Base-by-base conservation (phyloP, 495 filamentous ascomycete genomes). In the Tuber microsphaerosporum region DNA sequence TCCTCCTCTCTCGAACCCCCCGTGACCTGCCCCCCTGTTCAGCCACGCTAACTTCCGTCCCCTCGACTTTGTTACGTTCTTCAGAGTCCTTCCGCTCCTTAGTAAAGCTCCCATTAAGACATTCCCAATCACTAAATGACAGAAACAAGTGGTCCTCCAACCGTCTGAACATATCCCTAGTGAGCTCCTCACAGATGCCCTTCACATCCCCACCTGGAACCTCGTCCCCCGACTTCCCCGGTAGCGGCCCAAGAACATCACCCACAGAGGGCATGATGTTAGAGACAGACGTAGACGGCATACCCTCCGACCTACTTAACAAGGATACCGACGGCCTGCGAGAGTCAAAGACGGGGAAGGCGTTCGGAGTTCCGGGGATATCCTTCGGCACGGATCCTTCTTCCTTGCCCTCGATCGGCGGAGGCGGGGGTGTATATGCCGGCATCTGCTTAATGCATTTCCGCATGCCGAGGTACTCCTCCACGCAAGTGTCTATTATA, bases 91-190 rank as follows among this genome's bases (percentile, higher is more conserved):
- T 79, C 12, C 76, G 73, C 39, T 74, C 73, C 73, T 79, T 79
- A n/a, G 79, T 22, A 78, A 82, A 82, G 48, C 81, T 82, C 65
- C 84, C 84, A 81, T 97, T 96, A 14, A 97, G 84, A 81, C 88
- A 90, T 44, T 91, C 87, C 79, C 89, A 90, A 17, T 89, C 88
- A 70, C 88, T 89, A 80, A 97, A 92, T 72, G 88, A 89, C 31
- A 81, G 81, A 41, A 90, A 84, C 44, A 97, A 87, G 81, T 94
- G 93, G 73, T 92, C 91, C 83, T 97, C 93, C 69, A 97, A 81
- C 34, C 85, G 87, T 75, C 87, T 88, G 81, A 97, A 97, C 19
- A 92, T 86, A 34, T 77, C 77, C 46, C 61, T 72, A 37, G 80
- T 68, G 17, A 76, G 68, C 37, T 74, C 73, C 17, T 75, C 77